Base-by-base conservation (phyloP, 2,329 filamentous ascomycete genomes). In the Neocucurbitaria cava region DNA sequence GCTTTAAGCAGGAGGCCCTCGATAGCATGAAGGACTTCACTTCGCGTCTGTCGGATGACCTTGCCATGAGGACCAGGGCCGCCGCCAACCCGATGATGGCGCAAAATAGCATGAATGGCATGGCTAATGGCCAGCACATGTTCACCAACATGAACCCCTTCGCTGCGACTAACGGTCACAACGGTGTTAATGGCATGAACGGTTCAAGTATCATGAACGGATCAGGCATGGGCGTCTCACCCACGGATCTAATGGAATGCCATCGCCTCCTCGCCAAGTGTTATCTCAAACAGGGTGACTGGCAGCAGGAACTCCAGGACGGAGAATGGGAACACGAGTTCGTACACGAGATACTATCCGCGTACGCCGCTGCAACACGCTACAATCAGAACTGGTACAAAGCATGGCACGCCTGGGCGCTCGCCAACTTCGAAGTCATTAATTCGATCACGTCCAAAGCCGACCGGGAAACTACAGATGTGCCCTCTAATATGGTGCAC, bases 351-450 rank as follows among this genome's bases (percentile, higher is more conserved):
- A 92, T 99, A 53, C 81, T 99, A 21, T 85, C 87, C n/a, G 92
- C 95, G 1, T 99, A 98, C 75, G 88, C 88, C 17, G 89, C 93
- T 54, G 96, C 96, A 1, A 99, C 95, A 1, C 89, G 91, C 54
- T 97, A 96, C 78, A 96, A 99, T 73, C 89, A 92, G 30, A 88
- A 89, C 57, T 99, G 94, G 87, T 99, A 99, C 81, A 99, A 99
- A 78, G 95, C 96, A 7, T 99, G 95, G 95, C 95, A 99, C 77
- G 91, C 95, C 0, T 99, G 95, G 94, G 96, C 95, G 10, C 78
- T 99, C 59, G 94, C 95, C 49, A 99, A 99, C 76, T 99, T 99
- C 69, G 94, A 99, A 77, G 95, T 99, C 52, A 93, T 98, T 33
- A 96, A 95, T 65, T 87, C 89, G 0, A 81, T 95, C 52, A 86